Evolutionary conservation across 1,284 basidiomycete species (phyloP).

Genomic region (Rhodotorula sp.): DNA sequence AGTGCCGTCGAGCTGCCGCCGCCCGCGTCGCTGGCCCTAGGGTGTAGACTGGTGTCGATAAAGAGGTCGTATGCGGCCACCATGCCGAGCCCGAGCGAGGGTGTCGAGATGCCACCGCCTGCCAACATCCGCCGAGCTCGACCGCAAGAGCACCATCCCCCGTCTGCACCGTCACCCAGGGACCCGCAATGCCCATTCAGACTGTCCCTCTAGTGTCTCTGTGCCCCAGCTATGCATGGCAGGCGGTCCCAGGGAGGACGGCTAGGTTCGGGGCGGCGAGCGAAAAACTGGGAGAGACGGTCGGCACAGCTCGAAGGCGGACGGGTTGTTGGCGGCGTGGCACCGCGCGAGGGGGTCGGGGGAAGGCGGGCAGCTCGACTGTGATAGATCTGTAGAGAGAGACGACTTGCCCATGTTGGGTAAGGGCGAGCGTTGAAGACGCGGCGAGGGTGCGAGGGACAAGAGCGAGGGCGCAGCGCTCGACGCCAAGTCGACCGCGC

Average conservation of each 20-base stretch:
- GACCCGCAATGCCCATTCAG: too few species aligned
- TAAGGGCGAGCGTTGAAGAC: slow-evolving; percentile 18
- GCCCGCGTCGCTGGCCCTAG: too few species aligned
- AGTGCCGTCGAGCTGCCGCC: background rate
- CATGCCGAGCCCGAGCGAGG: too few species aligned
- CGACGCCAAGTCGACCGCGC: background rate
- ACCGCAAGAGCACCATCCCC: too few species aligned
- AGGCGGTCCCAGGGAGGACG: background rate
- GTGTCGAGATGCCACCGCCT: too few species aligned
- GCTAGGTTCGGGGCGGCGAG: background rate
- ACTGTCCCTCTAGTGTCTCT: too few species aligned
- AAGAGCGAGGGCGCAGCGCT: slow-evolving; percentile 3
- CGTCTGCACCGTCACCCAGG: too few species aligned
- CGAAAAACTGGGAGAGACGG: slow-evolving; percentile 1
- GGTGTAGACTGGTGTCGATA: too few species aligned
- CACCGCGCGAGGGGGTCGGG: background rate
- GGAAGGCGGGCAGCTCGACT: background rate
- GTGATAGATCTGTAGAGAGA: background rate
- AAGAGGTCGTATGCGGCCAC: too few species aligned
- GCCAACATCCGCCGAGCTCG: too few species aligned
- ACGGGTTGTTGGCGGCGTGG: too few species aligned
- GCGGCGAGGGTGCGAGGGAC: slow-evolving; percentile 19
- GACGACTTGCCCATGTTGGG: slow-evolving; percentile 14
- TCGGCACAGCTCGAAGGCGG: slow-evolving; percentile 1
- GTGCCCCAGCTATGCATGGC: background rate